phyloP scores from a whole-genome alignment of 345 rosid species.

The Atalantia buxifolia region DNA sequence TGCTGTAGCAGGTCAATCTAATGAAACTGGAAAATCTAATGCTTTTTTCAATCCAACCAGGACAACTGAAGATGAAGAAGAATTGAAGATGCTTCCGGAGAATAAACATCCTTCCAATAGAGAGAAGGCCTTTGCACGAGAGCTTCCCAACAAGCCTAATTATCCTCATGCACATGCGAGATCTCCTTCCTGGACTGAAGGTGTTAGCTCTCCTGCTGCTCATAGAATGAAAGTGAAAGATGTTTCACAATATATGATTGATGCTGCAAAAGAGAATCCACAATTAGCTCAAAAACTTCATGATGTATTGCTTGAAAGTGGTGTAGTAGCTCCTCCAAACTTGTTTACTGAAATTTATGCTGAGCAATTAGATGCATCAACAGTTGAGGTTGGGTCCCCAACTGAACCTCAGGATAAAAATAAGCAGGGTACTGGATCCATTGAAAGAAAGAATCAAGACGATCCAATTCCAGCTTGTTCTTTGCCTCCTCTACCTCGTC shows the following conservation, averaged over 20 bases:
- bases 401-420: constrained; percentile 38
- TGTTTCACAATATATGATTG: constrained; percentile 89
- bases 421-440: constrained; percentile 30
- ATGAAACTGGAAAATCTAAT: constrained; percentile 33
- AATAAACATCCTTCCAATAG: constrained; percentile 28
- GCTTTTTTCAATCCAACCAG: constrained; percentile 22
- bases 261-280: constrained; percentile 96
- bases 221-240: constrained; percentile 90
- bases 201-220: constrained; percentile 82
- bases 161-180: constrained; percentile 59
- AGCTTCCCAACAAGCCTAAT: constrained; percentile 41
- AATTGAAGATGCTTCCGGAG: constrained; percentile 26
- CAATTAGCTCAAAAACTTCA: constrained; percentile 87
- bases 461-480: constrained; percentile 38
- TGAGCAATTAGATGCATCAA: constrained; percentile 40
- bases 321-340: constrained; percentile 84
- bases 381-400: constrained; percentile 39
- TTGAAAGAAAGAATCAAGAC: constrained; percentile 37
- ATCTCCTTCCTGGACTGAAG: constrained; percentile 98
- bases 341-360: constrained; percentile 66
- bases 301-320: constrained; percentile 91
- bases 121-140: constrained; percentile 32
- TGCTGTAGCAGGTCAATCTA: constrained; percentile 38
- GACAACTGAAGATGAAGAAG: constrained; percentile 33
- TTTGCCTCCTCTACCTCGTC: constrained; percentile 72